phyloP scores from a whole-genome alignment of 306 rosid genomes.

The Myrica gale region DNA sequence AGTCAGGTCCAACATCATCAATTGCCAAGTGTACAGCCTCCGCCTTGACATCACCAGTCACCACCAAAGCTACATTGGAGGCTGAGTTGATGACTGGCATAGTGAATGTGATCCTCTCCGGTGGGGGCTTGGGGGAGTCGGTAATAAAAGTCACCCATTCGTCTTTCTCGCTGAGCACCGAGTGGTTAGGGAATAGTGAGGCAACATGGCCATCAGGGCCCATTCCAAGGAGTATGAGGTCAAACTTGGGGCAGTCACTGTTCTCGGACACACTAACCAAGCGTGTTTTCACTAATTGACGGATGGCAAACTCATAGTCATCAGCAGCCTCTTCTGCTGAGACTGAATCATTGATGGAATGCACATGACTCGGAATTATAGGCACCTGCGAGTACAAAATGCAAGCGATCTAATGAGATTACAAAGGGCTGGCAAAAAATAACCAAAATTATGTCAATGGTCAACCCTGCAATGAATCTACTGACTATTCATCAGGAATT shows the following conservation, averaged over 20 bases:
- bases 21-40: conserved; percentile 75
- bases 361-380: conserved; percentile 81
- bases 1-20: conserved; percentile 47
- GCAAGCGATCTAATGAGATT: conserved; percentile 26
- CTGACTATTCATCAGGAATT: too few species aligned
- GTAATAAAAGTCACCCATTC: conserved; percentile 92
- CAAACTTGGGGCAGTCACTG: conserved; percentile 93
- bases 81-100: conserved; percentile 97
- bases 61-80: conserved; percentile 74
- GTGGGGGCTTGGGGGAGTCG: conserved; percentile 93
- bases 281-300: conserved; percentile 90
- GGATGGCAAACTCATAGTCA: conserved; percentile 82
- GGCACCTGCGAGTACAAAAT: conserved; percentile 61
- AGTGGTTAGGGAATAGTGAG: conserved; percentile 75
- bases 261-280: conserved; percentile 69
- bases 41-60: conserved; percentile 66
- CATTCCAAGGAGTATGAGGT: conserved; percentile 89
- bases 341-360: conserved; percentile 80
- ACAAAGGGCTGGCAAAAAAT: conserved; percentile 5
- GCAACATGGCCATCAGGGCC: conserved; percentile 92
- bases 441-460: neutral
- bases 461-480: too few species aligned
- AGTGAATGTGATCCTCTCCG: conserved; percentile 95
- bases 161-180: conserved; percentile 63
- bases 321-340: conserved; percentile 96